Evolutionary conservation across 148 eudicot species (phyloP), one percentile per base, ranked within the genome.

Genomic region (Vaccinium darrowii): DNA sequence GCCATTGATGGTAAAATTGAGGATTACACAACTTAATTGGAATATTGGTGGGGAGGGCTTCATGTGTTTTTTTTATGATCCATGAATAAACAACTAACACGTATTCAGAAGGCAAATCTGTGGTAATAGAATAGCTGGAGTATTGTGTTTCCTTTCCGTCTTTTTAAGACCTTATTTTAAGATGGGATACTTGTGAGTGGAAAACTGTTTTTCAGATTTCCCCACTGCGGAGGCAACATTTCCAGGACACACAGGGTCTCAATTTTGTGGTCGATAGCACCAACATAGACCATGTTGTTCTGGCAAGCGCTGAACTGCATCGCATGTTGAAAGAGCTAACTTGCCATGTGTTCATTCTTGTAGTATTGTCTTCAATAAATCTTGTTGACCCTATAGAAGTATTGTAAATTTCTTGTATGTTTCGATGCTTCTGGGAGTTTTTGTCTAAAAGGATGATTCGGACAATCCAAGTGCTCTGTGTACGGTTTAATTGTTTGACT

Each of bases 301-400:
- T 90, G 87, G 93, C 93, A 56, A 90, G 91, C 76, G 91, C 88
- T 87, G 93, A 91, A 81, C 83, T 91, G 86, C 93, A 91, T 71
- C 87, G 93, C 88, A 91, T 91, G 91, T 86, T 91, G 90, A 91
- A 91, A 86, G 93, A 91, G 92, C 91, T 88, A 76, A 80, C 30
- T 79, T 47, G 79, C 43, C n/a, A n/a, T 54, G 27, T 76, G 33
- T 14, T 47, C 36, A 82, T 30, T 25, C 16, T 69, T 8, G 47
- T 49, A 9, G n/a, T 76, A 15, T 39, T 27, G 7, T 10, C 23
- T 11, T 3, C 5, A 21, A 18, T 77, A n/a, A 30, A 65, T 30
- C 65, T 62, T 71, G 49, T 51, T 85, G 83, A 69, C 58, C 79
- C 57, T 39, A 3, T 5, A 39, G 36, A 43, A 47, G 12, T 65